Base-by-base conservation (phyloP, 495 filamentous ascomycete species). In the Durotheca rogersii region DNA sequence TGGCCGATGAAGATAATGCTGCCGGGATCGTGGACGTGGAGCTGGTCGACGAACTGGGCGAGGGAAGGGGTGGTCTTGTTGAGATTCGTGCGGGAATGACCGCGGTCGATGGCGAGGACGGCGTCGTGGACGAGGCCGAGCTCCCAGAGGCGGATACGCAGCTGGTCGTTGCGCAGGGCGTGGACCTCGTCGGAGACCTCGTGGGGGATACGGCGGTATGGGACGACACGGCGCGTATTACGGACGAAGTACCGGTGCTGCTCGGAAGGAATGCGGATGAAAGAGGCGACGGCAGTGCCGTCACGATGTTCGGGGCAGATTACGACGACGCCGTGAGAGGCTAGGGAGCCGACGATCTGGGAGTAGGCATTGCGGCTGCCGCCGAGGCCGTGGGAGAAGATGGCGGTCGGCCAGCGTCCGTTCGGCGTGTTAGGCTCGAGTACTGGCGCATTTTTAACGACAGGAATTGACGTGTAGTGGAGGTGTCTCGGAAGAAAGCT, bases 341-440 rank as follows among this genome's bases (percentile, higher is more conserved):
- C 85, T 16, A 92, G 59, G 0, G 85, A 85, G 5, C 85, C 84
- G 15, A 73, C 77, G 7, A 90, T 51, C 58, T 89, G 78, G 27
- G 84, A 88, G 68, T 91, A 92, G 16, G 87, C 74, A 39, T 89
- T 88, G 23, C 84, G 71, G 31, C 77, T 81, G 12, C 88, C 88
- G 3, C 84, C 88, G 2, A 91, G 73, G 2, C 88, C 88, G 61
- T 92, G 88, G 7, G 86, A 89, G 67, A 92, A 90, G 23, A 92
- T 72, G 70, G 86, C 79, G 0, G 87, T 86, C 1, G 88, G 88
- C 82, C 87, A 89, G 71, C 79, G 69, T 15, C 64, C 56, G 39
- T 68, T 50, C 4, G 66, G 48, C 34, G 53, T 60, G 18, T 67
- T 56, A 4, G 62, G 60, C 7, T 58, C 27, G 17, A 66, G 65